phyloP scores from a whole-genome alignment of 2,329 filamentous ascomycete species.

The Lachnellula occidentalis region DNA sequence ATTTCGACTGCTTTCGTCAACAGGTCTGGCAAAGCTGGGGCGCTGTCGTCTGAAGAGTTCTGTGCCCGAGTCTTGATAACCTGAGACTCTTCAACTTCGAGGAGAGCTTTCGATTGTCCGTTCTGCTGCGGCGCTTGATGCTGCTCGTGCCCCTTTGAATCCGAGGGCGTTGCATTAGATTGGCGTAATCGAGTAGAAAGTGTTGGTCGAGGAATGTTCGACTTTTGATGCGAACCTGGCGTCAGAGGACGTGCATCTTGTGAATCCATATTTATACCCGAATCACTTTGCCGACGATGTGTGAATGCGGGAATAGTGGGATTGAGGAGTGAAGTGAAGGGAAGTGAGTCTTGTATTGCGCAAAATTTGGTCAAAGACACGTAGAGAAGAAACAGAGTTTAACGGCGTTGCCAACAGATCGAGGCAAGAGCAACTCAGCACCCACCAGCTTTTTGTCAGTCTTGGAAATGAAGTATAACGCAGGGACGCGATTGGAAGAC shows the following conservation, averaged over 20 bases:
- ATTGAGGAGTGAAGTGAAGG: neutral
- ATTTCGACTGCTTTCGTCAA: too few species aligned
- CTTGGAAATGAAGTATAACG: neutral
- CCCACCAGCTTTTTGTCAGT: too few species aligned
- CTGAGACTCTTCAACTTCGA: too few species aligned
- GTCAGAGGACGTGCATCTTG: neutral
- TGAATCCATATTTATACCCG: neutral
- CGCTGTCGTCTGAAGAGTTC: too few species aligned
- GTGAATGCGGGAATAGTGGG: neutral
- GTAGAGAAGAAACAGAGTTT: too few species aligned
- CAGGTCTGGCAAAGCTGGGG: too few species aligned
- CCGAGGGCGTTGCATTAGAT: too few species aligned
- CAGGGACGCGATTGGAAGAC: neutral
- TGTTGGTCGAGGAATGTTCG: neutral
- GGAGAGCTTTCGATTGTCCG: neutral
- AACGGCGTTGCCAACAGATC: too few species aligned
- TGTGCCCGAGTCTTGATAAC: too few species aligned
- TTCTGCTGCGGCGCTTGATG: neutral
- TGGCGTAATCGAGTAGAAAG: neutral
- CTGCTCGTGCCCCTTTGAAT: neutral
- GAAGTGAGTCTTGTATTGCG: neutral
- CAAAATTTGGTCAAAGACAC: neutral
- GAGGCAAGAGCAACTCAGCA: too few species aligned
- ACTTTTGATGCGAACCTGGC: neutral
- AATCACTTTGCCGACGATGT: neutral